Percentiles rank a stretch among this genome's conserved stretches.
These are phyloP conservation scores for Cercis canadensis DNA, from an alignment of 306 rosid species.

Conservation along the genomic window DNA sequence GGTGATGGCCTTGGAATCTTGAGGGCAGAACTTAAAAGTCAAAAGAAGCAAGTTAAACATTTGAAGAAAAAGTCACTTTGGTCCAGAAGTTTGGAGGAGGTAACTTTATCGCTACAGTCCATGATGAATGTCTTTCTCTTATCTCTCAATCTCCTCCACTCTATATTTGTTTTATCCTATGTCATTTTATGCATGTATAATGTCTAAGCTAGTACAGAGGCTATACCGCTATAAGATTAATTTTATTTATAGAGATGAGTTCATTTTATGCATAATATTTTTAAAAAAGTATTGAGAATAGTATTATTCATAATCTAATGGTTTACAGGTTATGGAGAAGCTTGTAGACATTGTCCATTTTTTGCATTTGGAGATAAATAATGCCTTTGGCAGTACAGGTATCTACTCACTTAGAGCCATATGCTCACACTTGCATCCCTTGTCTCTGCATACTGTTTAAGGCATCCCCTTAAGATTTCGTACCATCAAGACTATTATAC, in stretches of 20 bases:
- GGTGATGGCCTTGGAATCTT: slow-evolving; percentile 64
- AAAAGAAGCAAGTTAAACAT: slow-evolving; percentile 66
- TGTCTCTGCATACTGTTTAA: slow-evolving; percentile 11
- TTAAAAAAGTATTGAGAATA: slow-evolving; percentile 3
- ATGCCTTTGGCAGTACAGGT: slow-evolving; percentile 66
- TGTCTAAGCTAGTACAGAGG: no score
- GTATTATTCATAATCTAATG: slow-evolving; percentile 37
- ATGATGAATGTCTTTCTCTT: neutral
- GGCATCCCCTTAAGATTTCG: no score
- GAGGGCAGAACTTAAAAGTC: slow-evolving; percentile 71
- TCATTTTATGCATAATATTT: slow-evolving; percentile 21
- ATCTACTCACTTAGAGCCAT: slow-evolving; percentile 33
- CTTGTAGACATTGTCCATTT: slow-evolving; percentile 83
- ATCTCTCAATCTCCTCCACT: slow-evolving; percentile 15
- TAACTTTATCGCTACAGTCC: slow-evolving; percentile 41
- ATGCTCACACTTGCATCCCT: slow-evolving; percentile 28
- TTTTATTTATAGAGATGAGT: slow-evolving; percentile 2
- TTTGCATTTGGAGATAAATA: slow-evolving; percentile 74
- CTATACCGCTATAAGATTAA: no score
- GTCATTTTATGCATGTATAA: slow-evolving; percentile 6
- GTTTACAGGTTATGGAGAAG: slow-evolving; percentile 79
- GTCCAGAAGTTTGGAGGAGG: slow-evolving; percentile 91
- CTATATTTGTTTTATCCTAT: slow-evolving; percentile 3
- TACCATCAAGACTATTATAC: neutral
- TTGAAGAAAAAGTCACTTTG: slow-evolving; percentile 87